Conservation (phyloP, 768 basidiomycete species). For the Porphyrellus cyaneotinctus region DNA sequence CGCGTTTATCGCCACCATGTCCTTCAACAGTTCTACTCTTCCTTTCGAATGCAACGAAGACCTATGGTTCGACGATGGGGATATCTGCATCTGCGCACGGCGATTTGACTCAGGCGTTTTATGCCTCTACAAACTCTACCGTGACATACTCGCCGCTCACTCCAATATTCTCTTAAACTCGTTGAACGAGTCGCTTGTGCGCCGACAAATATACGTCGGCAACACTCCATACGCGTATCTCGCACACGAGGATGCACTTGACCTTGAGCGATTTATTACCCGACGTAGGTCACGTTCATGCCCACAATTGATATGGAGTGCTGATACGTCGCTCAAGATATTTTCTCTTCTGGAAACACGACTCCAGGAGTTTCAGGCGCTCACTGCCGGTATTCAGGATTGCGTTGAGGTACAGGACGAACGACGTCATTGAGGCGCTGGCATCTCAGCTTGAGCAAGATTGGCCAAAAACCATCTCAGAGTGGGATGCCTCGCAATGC, state of each 20-base stretch:
- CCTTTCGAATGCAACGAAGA: neutral
- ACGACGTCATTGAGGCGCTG: constrained; percentile 1
- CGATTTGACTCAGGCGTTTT: constrained; percentile 3
- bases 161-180: neutral
- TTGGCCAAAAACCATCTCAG: constrained; percentile 3
- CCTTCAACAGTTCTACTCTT: neutral
- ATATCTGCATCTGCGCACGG: neutral
- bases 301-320: neutral
- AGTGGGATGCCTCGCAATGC: neutral
- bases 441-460: constrained; percentile 8
- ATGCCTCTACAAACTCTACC: constrained; percentile 7
- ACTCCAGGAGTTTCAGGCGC: neutral
- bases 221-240: neutral
- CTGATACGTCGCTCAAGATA: neutral
- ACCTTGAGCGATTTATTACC: constrained; percentile 4
- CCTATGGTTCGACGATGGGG: constrained; percentile 8
- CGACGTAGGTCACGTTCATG: neutral
- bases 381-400: constrained; percentile 2
- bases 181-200: neutral
- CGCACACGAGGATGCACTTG: constrained; percentile 1
- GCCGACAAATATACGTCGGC: neutral
- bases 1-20: neutral
- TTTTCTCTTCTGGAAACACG: constrained; percentile 2
- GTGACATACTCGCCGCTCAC: constrained; percentile 1
- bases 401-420: constrained; percentile 3